Conservation (phyloP, 2,329 filamentous ascomycete genomes). For the Fusarium compactum region DNA sequence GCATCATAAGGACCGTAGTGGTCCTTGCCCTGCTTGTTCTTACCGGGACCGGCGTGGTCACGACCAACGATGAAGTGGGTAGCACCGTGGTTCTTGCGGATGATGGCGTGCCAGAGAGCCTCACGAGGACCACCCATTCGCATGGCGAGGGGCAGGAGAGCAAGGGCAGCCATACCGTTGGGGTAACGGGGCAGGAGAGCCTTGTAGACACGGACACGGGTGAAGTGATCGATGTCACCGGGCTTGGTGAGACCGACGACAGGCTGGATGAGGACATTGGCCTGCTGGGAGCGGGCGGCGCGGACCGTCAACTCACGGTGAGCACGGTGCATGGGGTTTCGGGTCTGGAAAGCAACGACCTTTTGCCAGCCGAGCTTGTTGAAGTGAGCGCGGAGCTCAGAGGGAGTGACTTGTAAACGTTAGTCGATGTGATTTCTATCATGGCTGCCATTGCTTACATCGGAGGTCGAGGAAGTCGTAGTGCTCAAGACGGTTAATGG, state of each 20-base stretch:
- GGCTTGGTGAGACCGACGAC: constrained; percentile 99
- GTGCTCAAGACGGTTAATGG: constrained; percentile 94
- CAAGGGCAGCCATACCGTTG: constrained; percentile 98
- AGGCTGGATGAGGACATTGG: constrained; percentile 98
- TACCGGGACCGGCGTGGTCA: constrained; percentile 97
- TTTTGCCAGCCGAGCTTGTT: constrained; percentile 99
- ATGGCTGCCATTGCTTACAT: constrained; percentile 68
- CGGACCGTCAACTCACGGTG: constrained; percentile 98
- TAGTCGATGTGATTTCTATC: constrained; percentile 11
- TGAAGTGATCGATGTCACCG: constrained; percentile 99
- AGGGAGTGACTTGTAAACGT: constrained; percentile 77
- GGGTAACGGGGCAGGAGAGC: constrained; percentile 95
- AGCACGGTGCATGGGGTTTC: constrained; percentile 99
- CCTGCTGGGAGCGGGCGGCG: constrained; percentile 93
- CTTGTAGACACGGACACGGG: constrained; percentile 98
- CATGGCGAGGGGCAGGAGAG: constrained; percentile 96
- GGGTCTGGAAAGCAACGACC: constrained; percentile 98
- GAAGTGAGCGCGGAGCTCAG: constrained; percentile 95
- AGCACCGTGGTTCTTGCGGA: constrained; percentile 99
- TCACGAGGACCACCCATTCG: constrained; percentile 98
- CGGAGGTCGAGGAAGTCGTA: constrained; percentile 98
- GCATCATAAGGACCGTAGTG: constrained; percentile 99
- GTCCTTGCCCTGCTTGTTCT: constrained; percentile 96
- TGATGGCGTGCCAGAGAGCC: constrained; percentile 99
- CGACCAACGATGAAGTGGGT: constrained; percentile 99